Percentiles rank a stretch among this genome's conserved stretches.
Conservation (phyloP, 805 yeast genomes). For the Candida broadrunensis region DNA sequence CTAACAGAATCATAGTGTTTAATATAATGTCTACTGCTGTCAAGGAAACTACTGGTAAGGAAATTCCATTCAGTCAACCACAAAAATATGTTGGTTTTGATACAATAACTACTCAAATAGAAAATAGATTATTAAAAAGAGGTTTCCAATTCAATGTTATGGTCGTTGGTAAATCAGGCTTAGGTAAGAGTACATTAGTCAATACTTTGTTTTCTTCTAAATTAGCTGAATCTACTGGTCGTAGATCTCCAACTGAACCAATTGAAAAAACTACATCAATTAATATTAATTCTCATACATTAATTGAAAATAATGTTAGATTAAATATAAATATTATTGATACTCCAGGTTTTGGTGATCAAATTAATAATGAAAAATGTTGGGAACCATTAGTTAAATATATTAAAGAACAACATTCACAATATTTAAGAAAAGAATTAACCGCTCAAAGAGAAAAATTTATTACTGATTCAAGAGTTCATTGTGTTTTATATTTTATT, state of each 20-base stretch:
- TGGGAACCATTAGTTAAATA: slow-evolving; percentile 96
- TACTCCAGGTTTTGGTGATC: slow-evolving; percentile 98
- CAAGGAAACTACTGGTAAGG: background rate
- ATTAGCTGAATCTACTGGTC: slow-evolving; percentile 70
- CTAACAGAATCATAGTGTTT: background rate
- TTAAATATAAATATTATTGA: slow-evolving; percentile 86
- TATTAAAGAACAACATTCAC: slow-evolving; percentile 92
- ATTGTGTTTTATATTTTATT: slow-evolving; percentile 86
- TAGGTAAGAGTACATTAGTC: slow-evolving; percentile 90
- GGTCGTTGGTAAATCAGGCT: slow-evolving; percentile 88
- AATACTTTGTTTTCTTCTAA: slow-evolving; percentile 88
- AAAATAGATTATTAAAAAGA: slow-evolving; percentile 82
- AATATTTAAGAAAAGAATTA: slow-evolving; percentile 86
- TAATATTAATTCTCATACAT: slow-evolving; percentile 61
- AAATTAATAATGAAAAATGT: slow-evolving; percentile 88
- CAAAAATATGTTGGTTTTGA: slow-evolving; percentile 91
- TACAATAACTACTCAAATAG: slow-evolving; percentile 93
- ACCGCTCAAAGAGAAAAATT: slow-evolving; percentile 87
- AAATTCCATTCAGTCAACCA: slow-evolving; percentile 46
- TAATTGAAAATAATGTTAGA: slow-evolving; percentile 83
- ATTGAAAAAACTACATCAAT: slow-evolving; percentile 86
- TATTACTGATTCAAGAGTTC: slow-evolving; percentile 87
- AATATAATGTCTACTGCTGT: background rate
- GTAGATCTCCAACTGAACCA: slow-evolving; percentile 65
- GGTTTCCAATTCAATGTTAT: slow-evolving; percentile 94